A percentile compares a stretch with the other conserved stretches of the same genome.
phyloP scores from a whole-genome alignment of 441 rosid species.

The Hura crepitans region DNA sequence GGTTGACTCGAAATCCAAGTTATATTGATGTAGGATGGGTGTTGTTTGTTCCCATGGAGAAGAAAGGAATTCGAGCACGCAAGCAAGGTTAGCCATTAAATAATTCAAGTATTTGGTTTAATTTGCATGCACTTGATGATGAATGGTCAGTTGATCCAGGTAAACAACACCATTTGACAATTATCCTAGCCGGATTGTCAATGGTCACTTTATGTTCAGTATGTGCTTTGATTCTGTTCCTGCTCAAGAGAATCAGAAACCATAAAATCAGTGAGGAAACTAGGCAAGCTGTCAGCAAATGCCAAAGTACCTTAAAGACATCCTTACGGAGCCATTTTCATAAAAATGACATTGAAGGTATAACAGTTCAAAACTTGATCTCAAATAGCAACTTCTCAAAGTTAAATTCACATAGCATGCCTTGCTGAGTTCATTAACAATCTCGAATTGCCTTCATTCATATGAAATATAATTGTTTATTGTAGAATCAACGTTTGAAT shows the following conservation, averaged over 20 bases:
- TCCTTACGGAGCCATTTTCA: conserved; percentile 21
- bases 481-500: conserved; percentile 27
- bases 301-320: conserved; percentile 18
- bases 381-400: background rate
- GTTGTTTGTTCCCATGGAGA: conserved; percentile 31
- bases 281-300: conserved; percentile 15
- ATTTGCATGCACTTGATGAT: too few relatives aligned
- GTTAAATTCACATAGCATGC: background rate
- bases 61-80: conserved; percentile 18
- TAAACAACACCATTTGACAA: conserved; percentile 18
- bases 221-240: conserved; percentile 22
- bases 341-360: conserved; percentile 28
- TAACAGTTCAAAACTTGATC: background rate
- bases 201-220: conserved; percentile 18
- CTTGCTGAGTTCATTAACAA: background rate
- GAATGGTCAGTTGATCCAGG: too few relatives aligned
- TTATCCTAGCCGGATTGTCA: conserved; percentile 20
- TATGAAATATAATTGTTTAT: conserved; percentile 9
- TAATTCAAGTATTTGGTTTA: too few relatives aligned
- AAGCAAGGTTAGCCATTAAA: conserved; percentile 23
- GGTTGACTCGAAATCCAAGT: conserved; percentile 24
- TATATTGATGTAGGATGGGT: conserved; percentile 37
- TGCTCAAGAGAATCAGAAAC: conserved; percentile 23
- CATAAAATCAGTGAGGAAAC: conserved; percentile 8
- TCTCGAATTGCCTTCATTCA: background rate